These are phyloP conservation scores for Leishmania aethiopica DNA, from an alignment of 208 protist species.

Conservation along the genomic window DNA sequence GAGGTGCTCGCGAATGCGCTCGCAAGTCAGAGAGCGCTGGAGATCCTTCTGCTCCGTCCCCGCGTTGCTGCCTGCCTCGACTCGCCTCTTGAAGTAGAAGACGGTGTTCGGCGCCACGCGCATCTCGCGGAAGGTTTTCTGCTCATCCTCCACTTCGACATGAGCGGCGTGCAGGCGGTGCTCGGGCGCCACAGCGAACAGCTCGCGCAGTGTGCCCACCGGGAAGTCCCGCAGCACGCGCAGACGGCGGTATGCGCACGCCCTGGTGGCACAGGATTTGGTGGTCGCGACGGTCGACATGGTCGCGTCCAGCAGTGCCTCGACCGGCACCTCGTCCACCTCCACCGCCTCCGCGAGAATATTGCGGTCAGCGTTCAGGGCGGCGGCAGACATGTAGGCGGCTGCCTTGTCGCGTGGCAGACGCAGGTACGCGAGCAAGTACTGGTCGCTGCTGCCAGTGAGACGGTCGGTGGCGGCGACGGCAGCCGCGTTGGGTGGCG, in stretches of 20 bases:
- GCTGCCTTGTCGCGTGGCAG: constrained; percentile 25
- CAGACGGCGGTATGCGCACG: constrained; percentile 41
- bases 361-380: constrained; percentile 18
- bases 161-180: constrained; percentile 41
- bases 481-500: not conserved
- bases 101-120: constrained; percentile 25
- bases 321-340: constrained; percentile 15
- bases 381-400: constrained; percentile 15
- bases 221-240: constrained; percentile 52
- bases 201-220: constrained; percentile 63
- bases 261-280: constrained; percentile 14
- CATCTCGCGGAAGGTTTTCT: constrained; percentile 22
- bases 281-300: constrained; percentile 17
- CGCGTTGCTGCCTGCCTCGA: not conserved
- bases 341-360: constrained; percentile 17
- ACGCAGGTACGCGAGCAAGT: constrained; percentile 29
- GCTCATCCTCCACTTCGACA: constrained; percentile 31
- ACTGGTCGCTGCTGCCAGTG: not conserved
- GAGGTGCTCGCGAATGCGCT: constrained; percentile 24
- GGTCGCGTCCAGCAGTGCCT: constrained; percentile 20
- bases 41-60: not conserved
- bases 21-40: constrained; percentile 14
- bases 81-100: constrained; percentile 31
- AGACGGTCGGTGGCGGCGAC: not conserved
- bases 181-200: constrained; percentile 34